Conservation (phyloP, 2,329 filamentous ascomycete genomes). For the Tolypocladium inflatum region DNA sequence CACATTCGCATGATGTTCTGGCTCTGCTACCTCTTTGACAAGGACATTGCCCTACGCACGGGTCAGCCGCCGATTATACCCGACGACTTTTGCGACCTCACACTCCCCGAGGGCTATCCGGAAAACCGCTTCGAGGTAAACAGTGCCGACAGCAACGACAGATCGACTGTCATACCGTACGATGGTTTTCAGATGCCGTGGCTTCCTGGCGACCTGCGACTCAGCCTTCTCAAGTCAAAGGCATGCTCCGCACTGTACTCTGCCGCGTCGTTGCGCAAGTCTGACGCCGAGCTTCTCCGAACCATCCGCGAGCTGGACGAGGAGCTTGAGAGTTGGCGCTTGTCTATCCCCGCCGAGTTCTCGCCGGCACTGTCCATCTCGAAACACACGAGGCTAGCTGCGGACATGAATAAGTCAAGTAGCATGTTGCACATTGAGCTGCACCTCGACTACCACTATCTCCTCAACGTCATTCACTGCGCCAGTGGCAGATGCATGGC, state of each 20-base stretch:
- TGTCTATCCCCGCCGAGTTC: slow-evolving; percentile 32
- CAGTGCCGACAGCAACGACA: too few relatives aligned
- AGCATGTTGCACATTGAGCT: slow-evolving; percentile 38
- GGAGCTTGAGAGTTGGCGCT: slow-evolving; percentile 44
- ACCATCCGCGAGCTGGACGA: slow-evolving; percentile 48
- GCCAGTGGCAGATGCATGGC: slow-evolving; percentile 41
- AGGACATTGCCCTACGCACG: slow-evolving; percentile 43
- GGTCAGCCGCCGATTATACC: slow-evolving; percentile 41
- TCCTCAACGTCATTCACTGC: slow-evolving; percentile 44
- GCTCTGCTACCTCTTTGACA: slow-evolving; percentile 45
- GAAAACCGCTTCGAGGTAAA: slow-evolving; percentile 9
- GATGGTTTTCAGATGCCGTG: slow-evolving; percentile 18
- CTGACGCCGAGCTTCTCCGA: slow-evolving; percentile 42
- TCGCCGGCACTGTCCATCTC: slow-evolving; percentile 37
- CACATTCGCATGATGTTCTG: slow-evolving; percentile 39
- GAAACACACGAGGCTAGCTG: slow-evolving; percentile 15
- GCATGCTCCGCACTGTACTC: slow-evolving; percentile 40
- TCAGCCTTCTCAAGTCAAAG: slow-evolving; percentile 43
- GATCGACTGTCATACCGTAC: background rate
- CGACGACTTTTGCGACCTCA: slow-evolving; percentile 43
- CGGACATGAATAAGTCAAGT: slow-evolving; percentile 15
- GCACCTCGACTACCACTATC: slow-evolving; percentile 45
- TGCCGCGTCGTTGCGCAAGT: slow-evolving; percentile 33
- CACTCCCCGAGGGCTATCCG: slow-evolving; percentile 28
- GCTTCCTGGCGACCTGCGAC: slow-evolving; percentile 34